phyloP scores from a whole-genome alignment of 139 green algal genomes.

The Tetradesmus obliquus region DNA sequence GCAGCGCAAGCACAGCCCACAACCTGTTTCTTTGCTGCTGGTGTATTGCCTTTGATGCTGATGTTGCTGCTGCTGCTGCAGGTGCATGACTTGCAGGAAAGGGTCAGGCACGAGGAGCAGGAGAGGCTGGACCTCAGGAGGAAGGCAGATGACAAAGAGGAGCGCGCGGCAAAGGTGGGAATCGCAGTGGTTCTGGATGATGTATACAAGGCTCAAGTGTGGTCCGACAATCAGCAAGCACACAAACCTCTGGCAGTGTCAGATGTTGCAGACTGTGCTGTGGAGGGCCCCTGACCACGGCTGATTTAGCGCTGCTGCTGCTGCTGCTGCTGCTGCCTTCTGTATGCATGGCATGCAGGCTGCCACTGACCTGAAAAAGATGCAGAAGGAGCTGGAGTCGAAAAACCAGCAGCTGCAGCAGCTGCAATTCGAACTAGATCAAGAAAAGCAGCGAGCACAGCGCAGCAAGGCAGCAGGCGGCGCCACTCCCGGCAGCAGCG shows the following conservation, averaged over 20 bases:
- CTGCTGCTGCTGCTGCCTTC: background rate
- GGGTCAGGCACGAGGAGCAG: background rate
- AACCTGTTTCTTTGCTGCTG: too few species aligned
- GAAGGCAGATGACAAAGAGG: background rate
- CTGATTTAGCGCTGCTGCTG: background rate
- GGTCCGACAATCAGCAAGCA: too few species aligned
- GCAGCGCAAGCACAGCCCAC: too few species aligned
- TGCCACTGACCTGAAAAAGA: background rate
- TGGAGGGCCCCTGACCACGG: background rate
- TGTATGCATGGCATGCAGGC: background rate
- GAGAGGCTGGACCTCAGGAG: background rate
- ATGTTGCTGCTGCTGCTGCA: background rate
- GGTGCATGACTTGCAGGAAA: background rate
- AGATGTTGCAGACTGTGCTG: too few species aligned
- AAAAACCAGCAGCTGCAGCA: constrained; percentile 23
- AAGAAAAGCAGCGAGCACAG: constrained; percentile 30
- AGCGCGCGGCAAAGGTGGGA: background rate
- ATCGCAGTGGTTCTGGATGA: background rate
- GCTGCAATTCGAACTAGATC: constrained; percentile 29
- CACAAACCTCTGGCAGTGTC: too few species aligned
- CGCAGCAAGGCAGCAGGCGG: background rate
- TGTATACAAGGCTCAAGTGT: background rate
- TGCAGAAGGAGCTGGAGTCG: background rate
- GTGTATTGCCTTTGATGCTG: background rate
- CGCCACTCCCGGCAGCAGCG: background rate